These are phyloP conservation scores for Diphasiastrum complanatum DNA, from an alignment of 83 land plant genomes.

Conservation along the genomic window DNA sequence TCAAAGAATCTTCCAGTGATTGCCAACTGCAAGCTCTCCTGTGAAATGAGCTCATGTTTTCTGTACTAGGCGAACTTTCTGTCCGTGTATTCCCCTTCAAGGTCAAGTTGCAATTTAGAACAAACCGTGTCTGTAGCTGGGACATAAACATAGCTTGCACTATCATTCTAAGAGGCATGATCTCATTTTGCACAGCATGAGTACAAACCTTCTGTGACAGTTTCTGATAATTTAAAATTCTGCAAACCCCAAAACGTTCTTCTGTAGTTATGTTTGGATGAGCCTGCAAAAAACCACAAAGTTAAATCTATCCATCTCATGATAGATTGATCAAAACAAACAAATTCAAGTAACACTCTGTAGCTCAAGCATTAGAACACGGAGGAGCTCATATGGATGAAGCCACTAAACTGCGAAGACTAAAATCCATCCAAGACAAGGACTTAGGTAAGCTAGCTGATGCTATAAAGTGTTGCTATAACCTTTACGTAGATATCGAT, in stretches of 20 bases:
- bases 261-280: not conserved
- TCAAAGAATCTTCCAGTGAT: no score
- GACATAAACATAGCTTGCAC: no score
- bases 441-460: not conserved
- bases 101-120: no score
- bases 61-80: no score
- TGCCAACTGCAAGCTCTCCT: no score
- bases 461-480: not conserved
- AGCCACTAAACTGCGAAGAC: not conserved
- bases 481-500: conserved; percentile 8
- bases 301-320: no score
- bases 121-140: no score
- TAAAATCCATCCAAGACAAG: not conserved
- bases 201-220: not conserved
- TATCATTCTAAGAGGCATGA: no score
- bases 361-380: not conserved
- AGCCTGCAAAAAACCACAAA: no score
- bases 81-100: no score
- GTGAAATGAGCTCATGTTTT: no score
- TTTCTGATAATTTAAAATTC: not conserved
- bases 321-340: no score
- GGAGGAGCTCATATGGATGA: not conserved
- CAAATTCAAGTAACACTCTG: not conserved
- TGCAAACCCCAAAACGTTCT: not conserved
- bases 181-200: not conserved